Percentiles rank a stretch among this genome's conserved stretches.
Conservation (phyloP, 192 early-diverging fungal genomes). For the Coemansia sp. region DNA sequence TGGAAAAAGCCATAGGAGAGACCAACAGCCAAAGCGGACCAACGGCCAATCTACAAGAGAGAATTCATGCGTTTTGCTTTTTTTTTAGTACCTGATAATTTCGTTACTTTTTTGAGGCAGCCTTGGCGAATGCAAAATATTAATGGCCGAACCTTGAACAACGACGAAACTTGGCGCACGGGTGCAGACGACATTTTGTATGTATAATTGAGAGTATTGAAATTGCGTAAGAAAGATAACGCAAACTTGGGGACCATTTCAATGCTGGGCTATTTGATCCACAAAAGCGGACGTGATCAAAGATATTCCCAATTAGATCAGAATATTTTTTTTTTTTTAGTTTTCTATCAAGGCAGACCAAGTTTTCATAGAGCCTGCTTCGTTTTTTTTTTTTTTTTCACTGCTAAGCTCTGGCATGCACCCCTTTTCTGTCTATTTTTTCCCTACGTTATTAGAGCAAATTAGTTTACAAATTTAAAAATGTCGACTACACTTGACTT, state of each 20-base stretch:
- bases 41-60: constrained; percentile 50
- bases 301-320: background rate
- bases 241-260: background rate
- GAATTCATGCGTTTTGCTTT: background rate
- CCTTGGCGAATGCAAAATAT: background rate
- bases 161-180: constrained; percentile 56
- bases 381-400: constrained; percentile 2
- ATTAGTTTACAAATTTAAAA: background rate
- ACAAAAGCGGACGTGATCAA: background rate
- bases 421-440: background rate
- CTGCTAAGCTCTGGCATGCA: background rate
- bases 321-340: background rate
- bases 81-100: background rate
- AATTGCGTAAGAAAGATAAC: background rate
- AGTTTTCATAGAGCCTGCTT: constrained; percentile 3
- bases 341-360: background rate
- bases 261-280: background rate
- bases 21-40: constrained; percentile 46
- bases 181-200: constrained; percentile 28
- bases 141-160: constrained; percentile 47
- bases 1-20: constrained; percentile 52
- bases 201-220: background rate
- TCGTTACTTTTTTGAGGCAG: background rate
- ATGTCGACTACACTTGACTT: constrained; percentile 61
- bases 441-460: background rate